Evolutionary conservation across 2,329 filamentous ascomycete species (phyloP), one percentile per base, ranked within the genome.

Genomic region (Cryphonectria japonica): DNA sequence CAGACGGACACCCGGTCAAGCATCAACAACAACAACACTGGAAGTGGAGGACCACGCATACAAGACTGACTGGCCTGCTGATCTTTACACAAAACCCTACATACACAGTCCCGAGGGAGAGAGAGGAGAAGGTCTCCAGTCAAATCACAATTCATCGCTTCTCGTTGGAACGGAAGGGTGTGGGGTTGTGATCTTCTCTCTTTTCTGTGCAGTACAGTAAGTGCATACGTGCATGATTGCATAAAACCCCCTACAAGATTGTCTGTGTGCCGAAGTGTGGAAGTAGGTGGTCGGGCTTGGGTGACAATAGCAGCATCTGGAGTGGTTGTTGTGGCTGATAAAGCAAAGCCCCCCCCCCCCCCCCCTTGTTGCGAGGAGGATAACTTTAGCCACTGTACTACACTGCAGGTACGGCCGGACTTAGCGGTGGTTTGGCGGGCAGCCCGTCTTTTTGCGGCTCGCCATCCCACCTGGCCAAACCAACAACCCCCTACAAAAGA

Each of bases 401-500:
- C 41, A 66, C 8, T 34, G 52, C 66, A 50, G 37, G 46, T 37
- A 22, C 34, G 29, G 37, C 52, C 65, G 71, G 68, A 39, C 19
- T 66, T 69, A 68, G 61, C 69, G 71, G 60, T 63, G 65, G 54
- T 67, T 72, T 60, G 19, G 37, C 37, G 63, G 54, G 54, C 43
- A 67, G 67, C 46, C 67, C 63, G 46, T 39, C 46, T 43, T 39
- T 50, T 50, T 11, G 61, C 64, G 57, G 65, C 61, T 70, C 65
- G 61, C 57, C 57, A 68, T 70, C 54, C 54, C 54, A 32, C 54
- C 54, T 59, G 29, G 8, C 26, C 26, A 32, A 60, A 11, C 43
- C 69, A 62, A 54, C 63, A 65, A 65, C 60, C 54, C 79, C 75
- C 78, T 59, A 59, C 54, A 59, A 59, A 57, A 59, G 22, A n/a